Percentiles rank a stretch among this genome's conserved stretches.
Conservation (phyloP, 768 basidiomycete genomes). For the Coprinopsis strossmayeri region DNA sequence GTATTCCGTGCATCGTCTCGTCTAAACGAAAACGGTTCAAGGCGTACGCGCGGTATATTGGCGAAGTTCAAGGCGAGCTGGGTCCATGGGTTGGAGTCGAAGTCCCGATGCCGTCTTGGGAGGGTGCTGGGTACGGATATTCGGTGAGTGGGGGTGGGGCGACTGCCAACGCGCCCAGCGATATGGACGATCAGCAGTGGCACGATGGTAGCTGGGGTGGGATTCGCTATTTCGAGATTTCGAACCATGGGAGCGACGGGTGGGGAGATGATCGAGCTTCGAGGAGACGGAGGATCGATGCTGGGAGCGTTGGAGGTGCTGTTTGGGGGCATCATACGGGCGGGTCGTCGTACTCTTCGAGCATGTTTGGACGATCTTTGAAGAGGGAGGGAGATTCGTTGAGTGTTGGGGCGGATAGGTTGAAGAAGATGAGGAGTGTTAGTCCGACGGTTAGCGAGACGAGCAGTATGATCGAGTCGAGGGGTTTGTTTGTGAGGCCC, state of each 20-base stretch:
- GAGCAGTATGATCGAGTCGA: conserved; percentile 43
- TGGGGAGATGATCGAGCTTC: conserved; percentile 55
- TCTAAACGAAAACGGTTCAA: conserved; percentile 80
- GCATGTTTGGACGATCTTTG: conserved; percentile 21
- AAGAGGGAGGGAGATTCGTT: conserved; percentile 39
- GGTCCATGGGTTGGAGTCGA: conserved; percentile 93
- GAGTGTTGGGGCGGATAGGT: conserved; percentile 50
- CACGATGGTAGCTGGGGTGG: conserved; percentile 82
- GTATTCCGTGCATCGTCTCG: conserved; percentile 87
- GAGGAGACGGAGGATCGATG: conserved; percentile 39
- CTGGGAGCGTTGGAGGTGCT: conserved; percentile 19
- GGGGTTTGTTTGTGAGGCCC: conserved; percentile 79
- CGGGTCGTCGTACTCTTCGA: background rate
- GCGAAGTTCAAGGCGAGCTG: conserved; percentile 72
- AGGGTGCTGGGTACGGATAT: conserved; percentile 34
- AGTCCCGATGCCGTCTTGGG: conserved; percentile 48
- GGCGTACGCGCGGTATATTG: conserved; percentile 84
- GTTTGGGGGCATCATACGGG: conserved; percentile 10
- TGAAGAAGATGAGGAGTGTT: conserved; percentile 65
- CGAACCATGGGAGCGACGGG: conserved; percentile 39
- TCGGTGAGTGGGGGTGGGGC: background rate
- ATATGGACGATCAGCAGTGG: conserved; percentile 66
- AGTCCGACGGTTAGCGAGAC: conserved; percentile 59
- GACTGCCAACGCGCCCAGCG: conserved; percentile 6
- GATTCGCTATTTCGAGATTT: conserved; percentile 78